phyloP scores from a whole-genome alignment of 306 rosid genomes.

The Pachyrhizus erosus region DNA sequence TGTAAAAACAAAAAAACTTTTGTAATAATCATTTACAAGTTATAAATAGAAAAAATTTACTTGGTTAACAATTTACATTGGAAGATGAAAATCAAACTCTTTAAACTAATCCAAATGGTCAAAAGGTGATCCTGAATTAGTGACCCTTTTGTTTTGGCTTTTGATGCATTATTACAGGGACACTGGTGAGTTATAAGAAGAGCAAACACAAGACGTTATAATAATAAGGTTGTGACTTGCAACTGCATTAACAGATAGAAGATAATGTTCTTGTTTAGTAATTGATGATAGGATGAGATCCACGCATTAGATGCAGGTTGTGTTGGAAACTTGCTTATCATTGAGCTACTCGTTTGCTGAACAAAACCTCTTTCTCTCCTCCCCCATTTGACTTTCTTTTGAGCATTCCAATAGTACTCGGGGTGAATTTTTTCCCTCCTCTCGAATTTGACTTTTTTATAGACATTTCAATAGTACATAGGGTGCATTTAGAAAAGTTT shows the following conservation, averaged over 20 bases:
- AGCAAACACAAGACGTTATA: constrained; percentile 56
- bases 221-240: neutral
- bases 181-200: constrained; percentile 53
- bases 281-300: neutral
- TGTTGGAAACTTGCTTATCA: neutral
- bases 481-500: too few relatives aligned
- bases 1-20: too few relatives aligned
- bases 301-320: constrained; percentile 3
- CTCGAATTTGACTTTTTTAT: neutral
- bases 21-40: too few relatives aligned
- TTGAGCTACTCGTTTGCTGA: neutral
- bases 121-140: neutral
- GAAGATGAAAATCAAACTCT: too few relatives aligned
- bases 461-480: neutral
- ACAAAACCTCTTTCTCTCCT: neutral
- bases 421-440: neutral
- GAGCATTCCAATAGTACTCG: neutral
- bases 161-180: constrained; percentile 48
- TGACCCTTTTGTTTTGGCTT: neutral
- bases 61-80: too few relatives aligned
- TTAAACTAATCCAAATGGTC: neutral
- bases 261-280: constrained; percentile 1
- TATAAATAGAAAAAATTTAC: too few relatives aligned
- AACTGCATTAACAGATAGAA: neutral
- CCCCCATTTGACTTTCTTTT: neutral